Percentiles rank a stretch among this genome's conserved stretches.
phyloP scores from a whole-genome alignment of 2,329 filamentous ascomycete genomes.

The Aspergillus puulaauensis region DNA sequence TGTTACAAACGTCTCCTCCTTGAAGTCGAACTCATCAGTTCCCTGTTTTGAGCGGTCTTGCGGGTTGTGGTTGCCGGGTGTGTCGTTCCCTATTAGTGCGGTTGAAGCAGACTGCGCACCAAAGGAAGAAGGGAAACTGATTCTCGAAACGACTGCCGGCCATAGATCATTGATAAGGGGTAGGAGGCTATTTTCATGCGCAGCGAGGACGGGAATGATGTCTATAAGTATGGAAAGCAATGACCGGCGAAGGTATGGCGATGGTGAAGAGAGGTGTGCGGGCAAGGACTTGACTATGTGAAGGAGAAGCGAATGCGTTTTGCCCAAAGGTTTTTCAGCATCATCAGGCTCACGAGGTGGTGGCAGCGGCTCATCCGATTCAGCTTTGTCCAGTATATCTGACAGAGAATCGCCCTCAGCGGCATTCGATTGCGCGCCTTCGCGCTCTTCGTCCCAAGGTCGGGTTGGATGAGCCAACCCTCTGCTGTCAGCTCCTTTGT shows the following conservation, averaged over 20 bases:
- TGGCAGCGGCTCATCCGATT: constrained; percentile 35
- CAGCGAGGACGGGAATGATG: constrained; percentile 68
- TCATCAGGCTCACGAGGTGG: constrained; percentile 52
- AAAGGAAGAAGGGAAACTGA: constrained; percentile 47
- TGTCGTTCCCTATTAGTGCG: constrained; percentile 18
- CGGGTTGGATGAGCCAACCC: constrained; percentile 30
- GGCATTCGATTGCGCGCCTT: constrained; percentile 24
- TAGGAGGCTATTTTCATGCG: constrained; percentile 78
- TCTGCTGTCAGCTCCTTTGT: constrained; percentile 24
- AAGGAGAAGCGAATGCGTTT: constrained; percentile 77
- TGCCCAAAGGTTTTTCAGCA: constrained; percentile 62
- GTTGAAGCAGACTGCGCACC: constrained; percentile 47
- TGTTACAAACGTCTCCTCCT: constrained; percentile 53
- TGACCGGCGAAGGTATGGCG: constrained; percentile 72
- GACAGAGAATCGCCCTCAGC: constrained; percentile 24
- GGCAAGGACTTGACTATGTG: constrained; percentile 82
- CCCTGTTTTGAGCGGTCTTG: constrained; percentile 44
- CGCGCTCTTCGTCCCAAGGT: constrained; percentile 30
- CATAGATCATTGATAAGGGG: constrained; percentile 88
- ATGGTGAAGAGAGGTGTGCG: constrained; percentile 84
- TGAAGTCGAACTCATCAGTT: constrained; percentile 25
- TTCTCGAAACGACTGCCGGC: constrained; percentile 65
- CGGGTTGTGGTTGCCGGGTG: constrained; percentile 8
- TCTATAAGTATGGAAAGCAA: constrained; percentile 75
- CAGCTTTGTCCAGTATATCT: constrained; percentile 36